These are phyloP conservation scores for Pinus taeda DNA, from an alignment of 75 land plant genomes.

Conservation along the genomic window DNA sequence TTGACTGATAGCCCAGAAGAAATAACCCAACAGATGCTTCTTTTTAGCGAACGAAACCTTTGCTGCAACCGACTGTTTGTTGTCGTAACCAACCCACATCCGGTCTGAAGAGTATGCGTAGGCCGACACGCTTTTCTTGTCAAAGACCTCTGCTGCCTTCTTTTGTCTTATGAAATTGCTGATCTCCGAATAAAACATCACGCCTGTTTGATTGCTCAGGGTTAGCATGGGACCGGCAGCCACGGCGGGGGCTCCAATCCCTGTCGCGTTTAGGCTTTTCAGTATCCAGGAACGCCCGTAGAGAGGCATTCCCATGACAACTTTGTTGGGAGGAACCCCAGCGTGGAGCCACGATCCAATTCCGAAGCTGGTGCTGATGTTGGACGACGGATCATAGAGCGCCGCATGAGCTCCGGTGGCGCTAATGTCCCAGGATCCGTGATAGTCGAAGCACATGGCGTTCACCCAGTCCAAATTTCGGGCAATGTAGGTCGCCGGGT, in stretches of 20 bases:
- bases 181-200: slow-evolving; percentile 20
- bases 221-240: slow-evolving; percentile 13
- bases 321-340: slow-evolving; percentile 38
- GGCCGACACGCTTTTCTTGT: background rate
- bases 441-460: slow-evolving; percentile 61
- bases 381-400: slow-evolving; percentile 36
- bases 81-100: slow-evolving; percentile 3
- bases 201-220: slow-evolving; percentile 2
- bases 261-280: slow-evolving; percentile 18
- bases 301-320: slow-evolving; percentile 61
- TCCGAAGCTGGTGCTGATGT: slow-evolving; percentile 45
- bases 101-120: background rate
- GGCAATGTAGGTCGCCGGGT: slow-evolving; percentile 41
- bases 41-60: background rate
- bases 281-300: slow-evolving; percentile 69
- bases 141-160: background rate
- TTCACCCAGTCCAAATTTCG: slow-evolving; percentile 46
- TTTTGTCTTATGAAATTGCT: slow-evolving; percentile 5
- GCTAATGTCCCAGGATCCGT: slow-evolving; percentile 48
- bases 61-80: background rate
- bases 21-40: background rate
- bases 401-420: slow-evolving; percentile 52
- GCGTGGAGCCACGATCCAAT: slow-evolving; percentile 50
- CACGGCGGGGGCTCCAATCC: slow-evolving; percentile 51
- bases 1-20: slow-evolving; percentile 3